Evolutionary conservation across 768 basidiomycete species (phyloP), one percentile per base, ranked within the genome.

Genomic region (Lentinula sp.): DNA sequence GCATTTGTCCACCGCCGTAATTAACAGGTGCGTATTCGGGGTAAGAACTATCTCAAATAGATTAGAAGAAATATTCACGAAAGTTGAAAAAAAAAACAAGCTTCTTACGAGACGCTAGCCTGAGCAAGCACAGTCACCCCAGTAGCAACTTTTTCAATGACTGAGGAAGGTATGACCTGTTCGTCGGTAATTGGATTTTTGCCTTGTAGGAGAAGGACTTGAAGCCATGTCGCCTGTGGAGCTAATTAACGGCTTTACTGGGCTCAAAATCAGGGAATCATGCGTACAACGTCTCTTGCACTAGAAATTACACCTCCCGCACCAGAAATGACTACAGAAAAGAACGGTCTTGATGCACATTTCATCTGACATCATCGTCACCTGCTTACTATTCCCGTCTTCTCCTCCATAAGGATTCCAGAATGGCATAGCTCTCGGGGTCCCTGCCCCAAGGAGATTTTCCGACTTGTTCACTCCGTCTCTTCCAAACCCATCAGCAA

Each of bases 241-340:
- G 28, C 28, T 28, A 8, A 6, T 51, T 23, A 6, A 40, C 46
- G n/a, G 13, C 10, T n/a, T 11, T 16, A 28, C 1, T 63, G 23
- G n/a, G 18, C 28, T 7, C 5, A 43, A 32, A 15, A 8, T 46
- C 39, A 16, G 57, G 4, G 13, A 45, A 54, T 23, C 5, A 59
- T 13, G 51, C 63, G 35, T 50, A 70, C 73, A 55, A 69, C 66
- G 50, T 74, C 73, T 7, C 60, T 62, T 0, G 71, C 70, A 42
- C 62, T 70, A 10, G 60, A 66, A 6, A 74, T 71, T 2, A 74
- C 65, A n/a, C 73, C 73, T 7, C 70, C 71, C 40, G 70, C 57
- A 5, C 70, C 73, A 21, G 70, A 64, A 34, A 64, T 49, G 16
- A 65, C 70, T 70, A 42, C 18, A 40, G 37, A 16, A 54, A 15